These are phyloP conservation scores for Trichothecium sympodiale DNA, from an alignment of 2,329 filamentous ascomycete genomes.

Conservation along the genomic window DNA sequence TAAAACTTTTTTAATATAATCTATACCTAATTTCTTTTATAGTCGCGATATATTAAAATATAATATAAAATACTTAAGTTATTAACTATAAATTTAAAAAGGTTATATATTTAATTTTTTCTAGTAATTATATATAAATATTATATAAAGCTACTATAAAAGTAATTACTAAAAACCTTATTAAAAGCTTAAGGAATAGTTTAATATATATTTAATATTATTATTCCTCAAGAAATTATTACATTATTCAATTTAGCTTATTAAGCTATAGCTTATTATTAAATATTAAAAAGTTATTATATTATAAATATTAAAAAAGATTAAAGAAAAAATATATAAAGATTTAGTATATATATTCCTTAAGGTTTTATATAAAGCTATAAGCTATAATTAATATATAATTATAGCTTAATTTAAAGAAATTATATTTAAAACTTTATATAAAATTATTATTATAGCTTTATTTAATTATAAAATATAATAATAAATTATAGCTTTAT, in stretches of 20 bases:
- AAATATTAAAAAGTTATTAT: too few species aligned
- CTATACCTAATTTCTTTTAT: too few species aligned
- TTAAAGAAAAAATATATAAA: too few species aligned
- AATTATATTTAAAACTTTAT: conserved; percentile 1
- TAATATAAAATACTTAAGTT: conserved; percentile 1
- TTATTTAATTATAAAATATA: neutral
- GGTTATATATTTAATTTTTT: neutral
- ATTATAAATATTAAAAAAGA: too few species aligned
- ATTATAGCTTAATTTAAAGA: neutral
- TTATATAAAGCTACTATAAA: too few species aligned
- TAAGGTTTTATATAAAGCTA: too few species aligned
- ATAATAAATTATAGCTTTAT: neutral
- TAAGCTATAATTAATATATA: conserved; percentile 1
- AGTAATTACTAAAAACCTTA: too few species aligned
- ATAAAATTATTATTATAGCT: neutral
- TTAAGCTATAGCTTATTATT: conserved; percentile 2
- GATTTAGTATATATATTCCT: too few species aligned
- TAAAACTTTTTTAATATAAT: too few species aligned
- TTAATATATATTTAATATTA: neutral
- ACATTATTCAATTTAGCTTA: neutral
- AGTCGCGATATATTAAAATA: neutral
- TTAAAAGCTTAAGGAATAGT: too few species aligned
- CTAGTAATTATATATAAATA: conserved; percentile 1
- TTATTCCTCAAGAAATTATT: neutral
- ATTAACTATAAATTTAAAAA: conserved; percentile 2